Conservation (phyloP, 2,329 filamentous ascomycete species). For the Allantophomopsis cytisporea region DNA sequence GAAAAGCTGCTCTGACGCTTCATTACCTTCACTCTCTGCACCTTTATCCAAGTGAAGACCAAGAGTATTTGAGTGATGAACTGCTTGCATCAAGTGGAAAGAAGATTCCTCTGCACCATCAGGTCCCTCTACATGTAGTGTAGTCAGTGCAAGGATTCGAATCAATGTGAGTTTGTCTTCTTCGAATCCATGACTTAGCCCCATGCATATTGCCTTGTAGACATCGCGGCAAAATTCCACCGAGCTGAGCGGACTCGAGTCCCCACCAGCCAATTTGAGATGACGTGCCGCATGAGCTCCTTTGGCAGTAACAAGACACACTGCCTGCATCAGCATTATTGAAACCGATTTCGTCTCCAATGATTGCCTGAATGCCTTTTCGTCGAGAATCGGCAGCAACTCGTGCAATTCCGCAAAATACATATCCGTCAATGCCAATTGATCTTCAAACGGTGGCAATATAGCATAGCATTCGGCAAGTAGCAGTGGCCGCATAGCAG, state of each 20-base stretch:
- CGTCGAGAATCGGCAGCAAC: constrained; percentile 36
- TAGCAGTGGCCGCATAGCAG: constrained; percentile 10
- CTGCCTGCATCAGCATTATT: constrained; percentile 33
- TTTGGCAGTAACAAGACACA: constrained; percentile 38
- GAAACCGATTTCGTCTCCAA: constrained; percentile 17
- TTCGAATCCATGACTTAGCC: constrained; percentile 34
- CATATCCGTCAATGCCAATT: constrained; percentile 27
- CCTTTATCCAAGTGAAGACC: constrained; percentile 34
- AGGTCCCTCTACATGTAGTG: constrained; percentile 42
- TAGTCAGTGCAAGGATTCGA: constrained; percentile 37
- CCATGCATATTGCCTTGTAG: constrained; percentile 7
- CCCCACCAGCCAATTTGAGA: constrained; percentile 15
- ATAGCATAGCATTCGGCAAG: constrained; percentile 22
- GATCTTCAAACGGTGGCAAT: constrained; percentile 32
- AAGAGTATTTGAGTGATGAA: constrained; percentile 42
- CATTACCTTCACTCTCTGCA: constrained; percentile 17
- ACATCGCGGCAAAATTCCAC: constrained; percentile 11
- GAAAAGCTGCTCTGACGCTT: constrained; percentile 28
- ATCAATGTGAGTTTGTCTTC: constrained; percentile 39
- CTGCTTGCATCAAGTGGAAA: constrained; percentile 35
- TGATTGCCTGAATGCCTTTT: constrained; percentile 7
- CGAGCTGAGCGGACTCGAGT: constrained; percentile 4
- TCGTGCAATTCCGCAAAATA: constrained; percentile 40
- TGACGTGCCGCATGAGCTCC: constrained; percentile 30
- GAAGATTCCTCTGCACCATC: constrained; percentile 41